Conservation (phyloP, 73 alveolate genomes). For the Tetrahymena elliotti region DNA sequence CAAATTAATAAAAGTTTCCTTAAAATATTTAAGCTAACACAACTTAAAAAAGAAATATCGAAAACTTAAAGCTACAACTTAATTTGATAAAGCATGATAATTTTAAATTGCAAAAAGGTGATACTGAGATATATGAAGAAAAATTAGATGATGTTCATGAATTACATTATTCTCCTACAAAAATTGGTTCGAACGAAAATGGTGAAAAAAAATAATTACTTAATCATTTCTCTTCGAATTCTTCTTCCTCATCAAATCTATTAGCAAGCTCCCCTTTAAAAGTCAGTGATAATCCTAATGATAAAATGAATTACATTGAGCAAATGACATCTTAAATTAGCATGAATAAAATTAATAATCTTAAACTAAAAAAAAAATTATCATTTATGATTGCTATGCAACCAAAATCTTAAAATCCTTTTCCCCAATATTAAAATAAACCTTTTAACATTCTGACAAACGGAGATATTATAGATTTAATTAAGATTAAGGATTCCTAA, state of each 20-base stretch:
- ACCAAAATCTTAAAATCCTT: background rate
- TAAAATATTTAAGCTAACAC: background rate
- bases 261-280: background rate
- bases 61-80: background rate
- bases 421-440: background rate
- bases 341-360: background rate
- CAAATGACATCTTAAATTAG: background rate
- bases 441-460: background rate
- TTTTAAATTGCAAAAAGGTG: background rate
- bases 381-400: background rate
- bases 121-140: background rate
- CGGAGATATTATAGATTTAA: background rate
- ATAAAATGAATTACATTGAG: background rate
- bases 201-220: background rate
- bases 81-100: background rate
- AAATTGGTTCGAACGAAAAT: background rate
- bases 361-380: background rate
- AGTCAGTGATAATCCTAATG: background rate
- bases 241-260: background rate
- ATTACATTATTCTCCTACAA: background rate
- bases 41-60: background rate
- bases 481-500: background rate
- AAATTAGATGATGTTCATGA: background rate
- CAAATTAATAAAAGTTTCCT: no score
- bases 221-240: background rate